These are phyloP conservation scores for Dacryopinax primogenitus DNA, from an alignment of 768 basidiomycete genomes.

Conservation along the genomic window DNA sequence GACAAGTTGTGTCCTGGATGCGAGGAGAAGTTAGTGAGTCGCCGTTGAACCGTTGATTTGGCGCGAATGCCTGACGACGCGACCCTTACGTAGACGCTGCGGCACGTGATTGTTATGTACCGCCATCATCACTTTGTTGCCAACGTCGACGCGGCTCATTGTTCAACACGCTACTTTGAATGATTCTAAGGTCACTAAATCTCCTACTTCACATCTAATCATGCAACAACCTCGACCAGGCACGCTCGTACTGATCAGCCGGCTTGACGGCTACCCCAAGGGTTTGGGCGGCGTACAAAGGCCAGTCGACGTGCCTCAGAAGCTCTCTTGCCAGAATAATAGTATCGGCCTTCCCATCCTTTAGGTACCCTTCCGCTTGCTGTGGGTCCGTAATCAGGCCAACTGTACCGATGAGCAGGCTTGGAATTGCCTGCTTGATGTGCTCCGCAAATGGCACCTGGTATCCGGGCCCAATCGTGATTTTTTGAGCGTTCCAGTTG, in stretches of 20 bases:
- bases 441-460: constrained; percentile 59
- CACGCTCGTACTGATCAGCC: constrained; percentile 60
- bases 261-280: constrained; percentile 53
- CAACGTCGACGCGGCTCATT: background rate
- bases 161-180: background rate
- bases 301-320: constrained; percentile 53
- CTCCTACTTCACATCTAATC: background rate
- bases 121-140: background rate
- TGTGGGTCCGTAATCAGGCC: constrained; percentile 56
- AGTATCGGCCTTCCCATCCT: constrained; percentile 54
- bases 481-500: constrained; percentile 48
- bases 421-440: constrained; percentile 47
- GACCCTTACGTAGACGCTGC: background rate
- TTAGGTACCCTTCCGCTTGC: constrained; percentile 52
- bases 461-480: constrained; percentile 43
- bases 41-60: background rate
- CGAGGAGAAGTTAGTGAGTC: background rate
- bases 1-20: too few species aligned
- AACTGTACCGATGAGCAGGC: constrained; percentile 47
- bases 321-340: constrained; percentile 56
- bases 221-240: constrained; percentile 34
- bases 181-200: background rate
- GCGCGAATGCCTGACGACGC: constrained; percentile 4
- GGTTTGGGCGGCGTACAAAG: constrained; percentile 45
- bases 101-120: constrained; percentile 3